These are phyloP conservation scores for Streptanthus diversifolius DNA, from an alignment of 345 rosid species.

Conservation along the genomic window DNA sequence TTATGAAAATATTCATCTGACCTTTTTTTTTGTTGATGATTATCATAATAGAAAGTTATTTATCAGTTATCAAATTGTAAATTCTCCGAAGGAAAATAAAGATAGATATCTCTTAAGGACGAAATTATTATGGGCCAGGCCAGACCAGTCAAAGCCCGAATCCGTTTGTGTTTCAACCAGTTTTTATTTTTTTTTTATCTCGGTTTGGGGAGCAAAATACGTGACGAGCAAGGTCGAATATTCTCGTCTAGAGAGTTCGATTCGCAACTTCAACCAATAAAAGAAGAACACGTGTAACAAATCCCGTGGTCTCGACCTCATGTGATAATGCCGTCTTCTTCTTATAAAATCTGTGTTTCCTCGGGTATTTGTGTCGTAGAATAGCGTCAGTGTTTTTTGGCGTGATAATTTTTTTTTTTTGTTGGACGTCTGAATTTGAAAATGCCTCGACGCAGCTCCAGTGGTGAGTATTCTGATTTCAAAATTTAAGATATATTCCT, in stretches of 20 bases:
- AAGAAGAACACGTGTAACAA: not conserved
- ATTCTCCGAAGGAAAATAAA: not conserved
- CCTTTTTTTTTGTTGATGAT: too few relatives aligned
- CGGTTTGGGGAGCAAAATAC: conserved; percentile 9
- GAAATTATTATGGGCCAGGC: not conserved
- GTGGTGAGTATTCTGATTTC: conserved; percentile 1
- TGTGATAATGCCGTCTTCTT: not conserved
- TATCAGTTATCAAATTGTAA: too few relatives aligned
- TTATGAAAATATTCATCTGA: too few relatives aligned
- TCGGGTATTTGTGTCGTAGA: not conserved
- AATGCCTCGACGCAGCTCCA: conserved; percentile 29
- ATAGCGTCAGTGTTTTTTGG: not conserved
- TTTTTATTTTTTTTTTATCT: not conserved
- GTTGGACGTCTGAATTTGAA: not conserved
- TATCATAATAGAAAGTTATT: too few relatives aligned
- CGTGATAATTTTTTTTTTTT: not conserved
- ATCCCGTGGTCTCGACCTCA: not conserved
- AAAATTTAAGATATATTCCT: not conserved
- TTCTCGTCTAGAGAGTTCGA: conserved; percentile 15
- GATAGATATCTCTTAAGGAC: not conserved
- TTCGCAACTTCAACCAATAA: not conserved
- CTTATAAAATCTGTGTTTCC: not conserved
- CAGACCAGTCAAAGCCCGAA: conserved; percentile 5
- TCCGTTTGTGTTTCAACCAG: not conserved
- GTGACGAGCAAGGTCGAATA: conserved; percentile 9